A percentile compares a stretch with the other conserved stretches of the same genome.
phyloP scores from a whole-genome alignment of 2,329 filamentous ascomycete species.

The Lithohypha guttulata region DNA sequence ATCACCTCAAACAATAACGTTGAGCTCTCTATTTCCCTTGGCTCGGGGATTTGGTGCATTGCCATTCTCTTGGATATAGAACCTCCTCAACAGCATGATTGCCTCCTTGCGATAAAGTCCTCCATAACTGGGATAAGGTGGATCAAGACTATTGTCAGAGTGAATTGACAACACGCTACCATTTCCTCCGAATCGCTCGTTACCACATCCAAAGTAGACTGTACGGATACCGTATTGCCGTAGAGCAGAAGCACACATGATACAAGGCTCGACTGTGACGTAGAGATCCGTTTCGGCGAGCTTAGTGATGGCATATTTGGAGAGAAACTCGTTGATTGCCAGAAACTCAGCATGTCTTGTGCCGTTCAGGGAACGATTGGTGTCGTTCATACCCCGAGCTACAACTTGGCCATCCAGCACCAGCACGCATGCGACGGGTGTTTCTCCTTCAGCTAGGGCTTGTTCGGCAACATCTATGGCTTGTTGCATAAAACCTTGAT shows the following conservation, averaged over 20 bases:
- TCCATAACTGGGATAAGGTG: conserved; percentile 69
- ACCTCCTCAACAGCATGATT: conserved; percentile 80
- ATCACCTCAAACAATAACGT: conserved; percentile 32
- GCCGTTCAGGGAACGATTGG: conserved; percentile 76
- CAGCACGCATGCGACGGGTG: conserved; percentile 90
- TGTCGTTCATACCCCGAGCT: conserved; percentile 90
- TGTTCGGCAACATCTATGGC: conserved; percentile 50
- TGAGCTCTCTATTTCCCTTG: conserved; percentile 54
- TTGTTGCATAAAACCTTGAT: conserved; percentile 23
- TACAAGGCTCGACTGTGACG: conserved; percentile 94
- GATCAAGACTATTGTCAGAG: conserved; percentile 48
- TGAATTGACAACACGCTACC: conserved; percentile 70
- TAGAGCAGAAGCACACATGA: conserved; percentile 94
- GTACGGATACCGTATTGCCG: conserved; percentile 77
- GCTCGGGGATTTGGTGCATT: conserved; percentile 58
- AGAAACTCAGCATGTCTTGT: conserved; percentile 94
- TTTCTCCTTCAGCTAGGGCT: conserved; percentile 78
- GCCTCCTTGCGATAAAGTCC: conserved; percentile 86
- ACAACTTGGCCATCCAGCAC: conserved; percentile 71
- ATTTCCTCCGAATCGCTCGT: conserved; percentile 94
- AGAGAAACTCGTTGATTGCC: conserved; percentile 59
- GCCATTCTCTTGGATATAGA: conserved; percentile 96
- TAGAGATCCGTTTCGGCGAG: conserved; percentile 72
- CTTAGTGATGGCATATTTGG: conserved; percentile 54
- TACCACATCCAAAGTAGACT: conserved; percentile 90